Evolutionary conservation across 805 yeast genomes (phyloP).

Genomic region (Metschnikowia lochheadii): DNA sequence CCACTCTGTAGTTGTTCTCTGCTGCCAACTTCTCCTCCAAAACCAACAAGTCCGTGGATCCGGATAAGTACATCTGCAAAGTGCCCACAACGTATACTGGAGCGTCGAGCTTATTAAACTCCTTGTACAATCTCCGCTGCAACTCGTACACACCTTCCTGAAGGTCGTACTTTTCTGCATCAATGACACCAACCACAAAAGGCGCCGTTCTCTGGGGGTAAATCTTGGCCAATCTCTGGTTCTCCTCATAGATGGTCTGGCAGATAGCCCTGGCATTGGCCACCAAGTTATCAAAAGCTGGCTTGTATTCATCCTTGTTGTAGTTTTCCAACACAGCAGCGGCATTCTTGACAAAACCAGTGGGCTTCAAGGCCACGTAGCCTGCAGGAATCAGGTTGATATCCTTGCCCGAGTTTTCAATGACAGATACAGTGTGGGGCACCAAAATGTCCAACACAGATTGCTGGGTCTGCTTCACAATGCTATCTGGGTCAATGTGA

Average conservation of each 20-base stretch:
- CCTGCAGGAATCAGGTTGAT: slow-evolving; percentile 81
- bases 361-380: slow-evolving; percentile 89
- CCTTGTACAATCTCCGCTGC: slow-evolving; percentile 74
- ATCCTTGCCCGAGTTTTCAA: slow-evolving; percentile 41
- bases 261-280: slow-evolving; percentile 64
- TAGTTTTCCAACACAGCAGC: slow-evolving; percentile 65
- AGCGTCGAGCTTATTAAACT: slow-evolving; percentile 57
- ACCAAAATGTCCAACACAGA: slow-evolving; percentile 65
- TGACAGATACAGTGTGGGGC: slow-evolving; percentile 65
- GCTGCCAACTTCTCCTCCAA: slow-evolving; percentile 64
- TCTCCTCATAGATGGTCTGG: slow-evolving; percentile 50
- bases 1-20: slow-evolving; percentile 62
- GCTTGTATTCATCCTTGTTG: slow-evolving; percentile 41
- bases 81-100: slow-evolving; percentile 82
- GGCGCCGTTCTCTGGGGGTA: slow-evolving; percentile 69
- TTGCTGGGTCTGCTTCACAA: slow-evolving; percentile 58
- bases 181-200: slow-evolving; percentile 73
- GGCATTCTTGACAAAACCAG: slow-evolving; percentile 80
- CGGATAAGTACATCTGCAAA: slow-evolving; percentile 84
- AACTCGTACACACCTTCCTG: slow-evolving; percentile 90
- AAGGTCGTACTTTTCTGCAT: slow-evolving; percentile 85
- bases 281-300: slow-evolving; percentile 54
- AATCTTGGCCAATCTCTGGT: slow-evolving; percentile 42
- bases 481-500: slow-evolving; percentile 53
- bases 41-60: slow-evolving; percentile 57